Evolutionary conservation across 257 asterid genomes (phyloP), one percentile per base, ranked within the genome.

Genomic region (Penstemon eatonii): DNA sequence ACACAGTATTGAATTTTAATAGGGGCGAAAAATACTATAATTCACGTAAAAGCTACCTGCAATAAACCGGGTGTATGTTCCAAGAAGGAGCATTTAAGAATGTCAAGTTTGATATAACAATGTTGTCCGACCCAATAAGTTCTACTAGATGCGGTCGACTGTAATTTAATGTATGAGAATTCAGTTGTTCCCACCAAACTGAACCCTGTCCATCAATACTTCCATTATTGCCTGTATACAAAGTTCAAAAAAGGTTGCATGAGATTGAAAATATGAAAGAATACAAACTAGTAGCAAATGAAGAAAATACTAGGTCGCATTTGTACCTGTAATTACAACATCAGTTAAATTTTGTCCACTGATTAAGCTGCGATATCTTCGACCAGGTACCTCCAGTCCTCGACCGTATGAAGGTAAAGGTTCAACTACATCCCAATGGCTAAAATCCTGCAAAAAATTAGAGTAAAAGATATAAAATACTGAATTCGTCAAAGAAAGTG

Each of bases 191-290:
- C 99, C 99, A 95, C 99, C 99, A 95, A 60, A 91, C 75, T 1
- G 86, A 86, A 59, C 99, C 99, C 60, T 91, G 99, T 25, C 99
- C 99, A 52, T 95, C 94, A 39, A 95, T 87, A 47, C 96, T 95
- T 64, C 98, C 99, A 70, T 89, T 91, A 66, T 95, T 89, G 50
- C 99, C 99, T 95, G 81, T 57, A 57, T 8, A 66, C 15, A 42
- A 60, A 58, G 45, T n/a, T 15, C 39, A 72, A 57, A 38, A 53
- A 19, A 37, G 33, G 54, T 19, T 1, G 18, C 58, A 63, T 42
- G 39, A 67, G 56, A 10, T 37, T 4, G 46, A 45, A 56, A 53
- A 42, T 11, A 51, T 8, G 46, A 7, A 37, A 67, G 47, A 19
- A 57, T 3, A 12, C 15, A 49, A 3, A 38, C 39, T 10, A 51